Conservation (phyloP, 2,329 filamentous ascomycete species). For the Paracoccidioides brasiliensis region DNA sequence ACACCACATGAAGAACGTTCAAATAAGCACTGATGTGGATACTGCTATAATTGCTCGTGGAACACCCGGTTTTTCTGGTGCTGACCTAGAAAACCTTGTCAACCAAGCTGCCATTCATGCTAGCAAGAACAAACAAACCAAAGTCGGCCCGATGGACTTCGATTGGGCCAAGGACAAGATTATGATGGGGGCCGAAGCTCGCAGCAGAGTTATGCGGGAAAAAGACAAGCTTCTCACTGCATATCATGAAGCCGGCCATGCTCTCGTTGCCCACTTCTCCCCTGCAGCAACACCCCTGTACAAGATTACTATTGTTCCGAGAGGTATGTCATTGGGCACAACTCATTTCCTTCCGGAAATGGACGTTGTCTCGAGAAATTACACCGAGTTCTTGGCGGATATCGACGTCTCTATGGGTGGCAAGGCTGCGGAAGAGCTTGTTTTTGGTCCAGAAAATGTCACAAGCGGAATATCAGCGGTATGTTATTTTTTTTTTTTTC, state of each 20-base stretch:
- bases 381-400: conserved; percentile 64
- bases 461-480: conserved; percentile 75
- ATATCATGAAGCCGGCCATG: conserved; percentile 92
- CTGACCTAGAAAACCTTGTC: conserved; percentile 90
- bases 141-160: conserved; percentile 67
- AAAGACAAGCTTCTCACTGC: conserved; percentile 95
- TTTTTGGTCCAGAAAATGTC: conserved; percentile 82
- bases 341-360: conserved; percentile 82
- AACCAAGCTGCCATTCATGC: conserved; percentile 92
- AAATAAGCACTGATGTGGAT: conserved; percentile 67
- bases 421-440: conserved; percentile 77
- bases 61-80: conserved; percentile 84
- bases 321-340: conserved; percentile 72
- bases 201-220: conserved; percentile 75
- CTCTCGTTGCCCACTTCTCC: conserved; percentile 75
- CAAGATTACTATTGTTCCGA: conserved; percentile 93
- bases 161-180: conserved; percentile 99
- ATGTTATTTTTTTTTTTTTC: conserved; percentile 25
- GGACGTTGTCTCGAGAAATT: conserved; percentile 83
- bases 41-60: conserved; percentile 71
- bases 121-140: conserved; percentile 67
- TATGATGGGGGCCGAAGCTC: conserved; percentile 88
- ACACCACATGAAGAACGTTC: conserved; percentile 87
- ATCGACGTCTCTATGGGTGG: conserved; percentile 76
- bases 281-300: conserved; percentile 67